phyloP scores from a whole-genome alignment of 2,329 filamentous ascomycete species.

The Alternaria arbusti region DNA sequence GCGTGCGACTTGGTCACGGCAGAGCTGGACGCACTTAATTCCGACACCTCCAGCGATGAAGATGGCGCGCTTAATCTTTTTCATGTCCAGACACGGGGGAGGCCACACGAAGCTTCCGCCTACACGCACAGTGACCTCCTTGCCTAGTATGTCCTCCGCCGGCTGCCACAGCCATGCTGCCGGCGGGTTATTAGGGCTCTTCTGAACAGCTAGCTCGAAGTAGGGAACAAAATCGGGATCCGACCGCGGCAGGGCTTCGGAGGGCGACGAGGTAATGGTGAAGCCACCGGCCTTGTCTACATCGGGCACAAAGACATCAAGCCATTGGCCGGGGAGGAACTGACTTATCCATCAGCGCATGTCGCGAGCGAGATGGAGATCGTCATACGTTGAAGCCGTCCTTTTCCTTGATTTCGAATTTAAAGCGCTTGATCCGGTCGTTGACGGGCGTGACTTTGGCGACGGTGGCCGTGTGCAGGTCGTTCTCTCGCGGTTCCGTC shows the following conservation, averaged over 20 bases:
- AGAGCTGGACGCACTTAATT: constrained; percentile 66
- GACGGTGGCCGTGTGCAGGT: constrained; percentile 68
- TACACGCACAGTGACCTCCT: constrained; percentile 69
- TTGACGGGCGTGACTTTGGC: constrained; percentile 69
- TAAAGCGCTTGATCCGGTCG: constrained; percentile 70
- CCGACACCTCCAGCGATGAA: constrained; percentile 84
- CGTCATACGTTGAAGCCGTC: constrained; percentile 57
- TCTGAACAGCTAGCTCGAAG: constrained; percentile 80
- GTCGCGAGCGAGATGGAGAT: constrained; percentile 32
- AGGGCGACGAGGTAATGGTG: constrained; percentile 81
- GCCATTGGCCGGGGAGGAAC: constrained; percentile 86
- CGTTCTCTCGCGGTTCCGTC: constrained; percentile 71
- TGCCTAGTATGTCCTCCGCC: constrained; percentile 61
- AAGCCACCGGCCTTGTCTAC: constrained; percentile 79
- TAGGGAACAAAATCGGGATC: constrained; percentile 52
- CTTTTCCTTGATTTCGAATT: constrained; percentile 63
- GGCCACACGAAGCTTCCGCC: constrained; percentile 86
- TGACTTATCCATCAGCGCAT: constrained; percentile 39
- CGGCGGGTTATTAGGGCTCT: constrained; percentile 71
- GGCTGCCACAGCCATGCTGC: constrained; percentile 77
- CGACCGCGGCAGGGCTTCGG: constrained; percentile 51
- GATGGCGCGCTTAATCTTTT: constrained; percentile 64
- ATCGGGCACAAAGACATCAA: constrained; percentile 78
- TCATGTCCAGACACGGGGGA: constrained; percentile 57
- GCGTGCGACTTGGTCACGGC: background rate